Evolutionary conservation across 2,329 filamentous ascomycete genomes (phyloP).

Genomic region (Ilyonectria sp.): DNA sequence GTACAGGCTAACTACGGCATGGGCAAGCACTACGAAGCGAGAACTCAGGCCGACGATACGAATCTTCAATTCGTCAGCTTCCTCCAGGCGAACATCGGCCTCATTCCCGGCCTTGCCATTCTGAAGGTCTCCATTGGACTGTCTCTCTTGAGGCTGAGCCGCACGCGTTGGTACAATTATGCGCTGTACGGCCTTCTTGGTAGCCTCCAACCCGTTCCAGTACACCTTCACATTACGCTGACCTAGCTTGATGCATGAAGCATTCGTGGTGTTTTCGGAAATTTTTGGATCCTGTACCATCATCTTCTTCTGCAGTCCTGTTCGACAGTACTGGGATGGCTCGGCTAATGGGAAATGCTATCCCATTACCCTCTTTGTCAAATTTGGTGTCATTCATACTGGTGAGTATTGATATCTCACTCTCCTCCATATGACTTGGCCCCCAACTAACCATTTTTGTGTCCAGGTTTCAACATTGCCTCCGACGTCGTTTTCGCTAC

Average conservation of each 20-base stretch:
- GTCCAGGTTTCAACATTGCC: not conserved
- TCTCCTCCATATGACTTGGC: not conserved
- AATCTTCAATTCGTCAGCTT: too few species aligned
- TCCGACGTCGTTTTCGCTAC: constrained; percentile 5
- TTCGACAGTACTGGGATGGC: not conserved
- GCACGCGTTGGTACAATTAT: not conserved
- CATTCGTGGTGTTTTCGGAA: not conserved
- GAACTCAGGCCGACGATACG: too few species aligned
- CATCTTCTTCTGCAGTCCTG: not conserved
- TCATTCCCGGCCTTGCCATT: not conserved
- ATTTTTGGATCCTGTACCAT: not conserved
- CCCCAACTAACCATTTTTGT: not conserved
- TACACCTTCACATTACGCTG: too few species aligned
- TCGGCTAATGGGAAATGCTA: constrained; percentile 1
- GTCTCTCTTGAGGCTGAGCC: not conserved
- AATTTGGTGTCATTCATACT: not conserved
- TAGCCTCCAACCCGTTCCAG: not conserved
- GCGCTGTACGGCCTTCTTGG: not conserved
- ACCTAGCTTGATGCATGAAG: too few species aligned
- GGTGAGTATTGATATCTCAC: not conserved
- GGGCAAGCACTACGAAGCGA: too few species aligned
- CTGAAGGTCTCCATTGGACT: not conserved
- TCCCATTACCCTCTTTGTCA: not conserved
- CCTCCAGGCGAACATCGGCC: too few species aligned
- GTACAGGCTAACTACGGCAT: too few species aligned